Evolutionary conservation across 441 rosid genomes (phyloP).

Genomic region (Rhodomyrtus psidioides): DNA sequence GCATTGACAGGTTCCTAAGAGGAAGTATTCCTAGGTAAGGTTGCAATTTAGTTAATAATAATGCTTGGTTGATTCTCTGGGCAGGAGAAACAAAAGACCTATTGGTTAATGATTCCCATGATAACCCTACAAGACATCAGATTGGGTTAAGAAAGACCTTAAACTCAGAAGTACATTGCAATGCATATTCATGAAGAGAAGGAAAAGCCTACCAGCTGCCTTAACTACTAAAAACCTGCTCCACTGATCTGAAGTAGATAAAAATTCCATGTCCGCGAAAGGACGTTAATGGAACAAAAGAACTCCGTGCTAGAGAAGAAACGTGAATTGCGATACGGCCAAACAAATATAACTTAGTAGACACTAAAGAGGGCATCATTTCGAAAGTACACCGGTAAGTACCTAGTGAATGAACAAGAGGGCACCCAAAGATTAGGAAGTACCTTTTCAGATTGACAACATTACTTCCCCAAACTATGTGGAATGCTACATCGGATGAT

Average conservation of each 20-base stretch:
- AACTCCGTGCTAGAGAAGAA: background rate
- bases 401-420: background rate
- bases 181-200: background rate
- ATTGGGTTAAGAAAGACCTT: background rate
- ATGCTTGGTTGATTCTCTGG: background rate
- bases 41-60: background rate
- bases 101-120: background rate
- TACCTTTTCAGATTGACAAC: background rate
- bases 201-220: too few species aligned
- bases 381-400: background rate
- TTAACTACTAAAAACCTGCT: background rate
- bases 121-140: background rate
- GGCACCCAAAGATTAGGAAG: background rate
- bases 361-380: background rate
- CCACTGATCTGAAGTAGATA: background rate
- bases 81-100: background rate
- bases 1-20: background rate
- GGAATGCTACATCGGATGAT: slow-evolving; percentile 9
- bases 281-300: background rate
- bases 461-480: slow-evolving; percentile 11
- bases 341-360: background rate
- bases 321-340: background rate
- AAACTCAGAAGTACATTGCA: background rate
- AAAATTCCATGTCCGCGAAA: background rate
- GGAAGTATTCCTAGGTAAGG: background rate